These are phyloP conservation scores for Cicer bijugum DNA, from an alignment of 306 rosid species.

Conservation along the genomic window DNA sequence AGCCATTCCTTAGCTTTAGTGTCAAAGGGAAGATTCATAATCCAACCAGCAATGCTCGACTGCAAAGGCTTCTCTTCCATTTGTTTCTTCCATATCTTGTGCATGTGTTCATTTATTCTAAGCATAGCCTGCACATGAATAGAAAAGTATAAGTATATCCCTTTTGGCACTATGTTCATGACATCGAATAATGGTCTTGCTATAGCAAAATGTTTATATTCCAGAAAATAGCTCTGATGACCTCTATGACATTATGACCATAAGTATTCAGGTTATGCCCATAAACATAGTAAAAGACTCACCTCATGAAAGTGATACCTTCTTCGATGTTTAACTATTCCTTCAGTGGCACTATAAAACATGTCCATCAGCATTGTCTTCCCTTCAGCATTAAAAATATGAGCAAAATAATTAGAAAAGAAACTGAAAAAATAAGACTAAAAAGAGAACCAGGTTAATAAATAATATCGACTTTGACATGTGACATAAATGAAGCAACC, in stretches of 20 bases:
- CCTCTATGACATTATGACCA: conserved; percentile 29
- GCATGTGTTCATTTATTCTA: conserved; percentile 96
- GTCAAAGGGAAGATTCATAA: conserved; percentile 85
- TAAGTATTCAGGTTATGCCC: conserved; percentile 27
- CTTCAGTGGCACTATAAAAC: conserved; percentile 85
- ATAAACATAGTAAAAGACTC: conserved; percentile 46
- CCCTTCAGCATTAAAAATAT: conserved; percentile 57
- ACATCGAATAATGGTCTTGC: conserved; percentile 25
- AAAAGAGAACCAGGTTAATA: conserved; percentile 14
- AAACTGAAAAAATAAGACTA: conserved; percentile 24
- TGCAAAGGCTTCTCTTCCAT: conserved; percentile 72
- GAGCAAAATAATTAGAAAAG: conserved; percentile 37
- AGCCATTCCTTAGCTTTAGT: conserved; percentile 89
- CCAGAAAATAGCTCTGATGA: conserved; percentile 31
- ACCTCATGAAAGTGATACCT: conserved; percentile 98
- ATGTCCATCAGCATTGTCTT: conserved; percentile 99
- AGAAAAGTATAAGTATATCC: conserved; percentile 30
- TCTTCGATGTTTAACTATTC: conserved; percentile 80
- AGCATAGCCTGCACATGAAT: conserved; percentile 83
- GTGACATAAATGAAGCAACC: conserved; percentile 31
- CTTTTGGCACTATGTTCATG: conserved; percentile 38
- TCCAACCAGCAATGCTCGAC: conserved; percentile 79
- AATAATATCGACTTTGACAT: background rate
- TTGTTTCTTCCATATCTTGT: conserved; percentile 86
- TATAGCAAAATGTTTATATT: conserved; percentile 22